Evolutionary conservation across 768 basidiomycete species (phyloP).

Genomic region (Collybia mongolica): DNA sequence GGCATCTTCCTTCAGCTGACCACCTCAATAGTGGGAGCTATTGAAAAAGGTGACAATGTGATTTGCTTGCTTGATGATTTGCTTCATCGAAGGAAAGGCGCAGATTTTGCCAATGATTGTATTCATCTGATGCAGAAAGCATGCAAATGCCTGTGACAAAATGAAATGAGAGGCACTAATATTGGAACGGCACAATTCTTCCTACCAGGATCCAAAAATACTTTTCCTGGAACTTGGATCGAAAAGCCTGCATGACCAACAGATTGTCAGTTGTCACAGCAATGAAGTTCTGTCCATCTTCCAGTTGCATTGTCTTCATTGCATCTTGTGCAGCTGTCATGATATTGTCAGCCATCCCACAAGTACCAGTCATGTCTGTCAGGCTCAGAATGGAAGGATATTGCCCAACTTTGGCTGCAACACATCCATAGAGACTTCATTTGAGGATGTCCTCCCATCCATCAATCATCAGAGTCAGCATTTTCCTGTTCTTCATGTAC

Average conservation of each 20-base stretch:
- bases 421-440: conserved; percentile 24
- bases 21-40: conserved; percentile 28
- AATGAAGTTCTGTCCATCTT: no score
- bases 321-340: conserved; percentile 19
- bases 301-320: conserved; percentile 13
- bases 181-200: neutral
- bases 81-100: neutral
- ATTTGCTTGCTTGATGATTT: neutral
- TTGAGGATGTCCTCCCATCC: conserved; percentile 27
- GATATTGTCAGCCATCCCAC: conserved; percentile 18
- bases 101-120: conserved; percentile 24
- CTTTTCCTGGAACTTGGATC: conserved; percentile 12
- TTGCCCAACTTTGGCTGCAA: conserved; percentile 19
- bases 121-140: conserved; percentile 17
- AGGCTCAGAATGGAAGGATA: conserved; percentile 22
- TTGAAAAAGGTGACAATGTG: neutral
- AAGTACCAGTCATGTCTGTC: conserved; percentile 17
- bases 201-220: conserved; percentile 23
- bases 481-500: neutral
- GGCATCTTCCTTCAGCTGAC: conserved; percentile 20
- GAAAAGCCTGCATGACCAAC: conserved; percentile 24
- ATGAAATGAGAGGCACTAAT: neutral
- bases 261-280: conserved; percentile 29
- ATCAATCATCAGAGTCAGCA: conserved; percentile 25
- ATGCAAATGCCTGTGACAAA: conserved; percentile 1